Percentiles rank a stretch among this genome's conserved stretches.
Evolutionary conservation across 2,329 filamentous ascomycete species (phyloP).

Genomic region (Epichloe sylvatica): DNA sequence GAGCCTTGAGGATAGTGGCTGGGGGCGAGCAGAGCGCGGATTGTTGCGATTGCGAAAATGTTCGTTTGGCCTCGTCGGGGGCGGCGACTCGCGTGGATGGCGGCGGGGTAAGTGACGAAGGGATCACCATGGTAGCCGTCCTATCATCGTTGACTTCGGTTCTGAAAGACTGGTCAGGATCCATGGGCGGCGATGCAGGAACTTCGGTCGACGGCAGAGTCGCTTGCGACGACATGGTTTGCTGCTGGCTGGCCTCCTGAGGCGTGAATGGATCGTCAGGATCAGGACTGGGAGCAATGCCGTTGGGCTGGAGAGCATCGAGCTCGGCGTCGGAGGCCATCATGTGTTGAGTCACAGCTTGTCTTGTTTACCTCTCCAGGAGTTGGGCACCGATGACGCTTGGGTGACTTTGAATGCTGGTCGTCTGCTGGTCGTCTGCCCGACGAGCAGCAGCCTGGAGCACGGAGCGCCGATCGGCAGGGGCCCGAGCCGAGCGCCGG

Average conservation of each 20-base stretch:
- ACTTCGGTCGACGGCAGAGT: slow-evolving; percentile 45
- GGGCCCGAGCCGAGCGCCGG: not conserved
- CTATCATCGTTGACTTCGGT: slow-evolving; percentile 36
- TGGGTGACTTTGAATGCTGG: not conserved
- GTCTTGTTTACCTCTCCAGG: not conserved
- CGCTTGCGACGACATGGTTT: slow-evolving; percentile 30
- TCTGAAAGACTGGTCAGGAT: slow-evolving; percentile 34
- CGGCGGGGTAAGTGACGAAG: slow-evolving; percentile 44
- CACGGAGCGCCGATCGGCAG: not conserved
- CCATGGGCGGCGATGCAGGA: slow-evolving; percentile 39
- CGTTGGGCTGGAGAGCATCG: slow-evolving; percentile 20
- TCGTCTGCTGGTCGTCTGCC: not conserved
- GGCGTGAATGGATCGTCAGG: slow-evolving; percentile 17
- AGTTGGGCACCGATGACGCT: not conserved
- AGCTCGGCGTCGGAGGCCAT: slow-evolving; percentile 25
- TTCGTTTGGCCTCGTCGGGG: slow-evolving; percentile 14
- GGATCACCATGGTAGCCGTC: slow-evolving; percentile 32
- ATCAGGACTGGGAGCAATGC: slow-evolving; percentile 21
- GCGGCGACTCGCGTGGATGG: slow-evolving; percentile 38
- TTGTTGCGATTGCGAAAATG: slow-evolving; percentile 29
- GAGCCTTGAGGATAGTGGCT: slow-evolving; percentile 27
- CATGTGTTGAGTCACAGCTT: not conserved
- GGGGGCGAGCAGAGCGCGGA: slow-evolving; percentile 40
- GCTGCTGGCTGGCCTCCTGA: slow-evolving; percentile 16
- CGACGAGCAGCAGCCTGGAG: not conserved